phyloP scores from a whole-genome alignment of 768 basidiomycete genomes.

The Lanmaoa rubissima region DNA sequence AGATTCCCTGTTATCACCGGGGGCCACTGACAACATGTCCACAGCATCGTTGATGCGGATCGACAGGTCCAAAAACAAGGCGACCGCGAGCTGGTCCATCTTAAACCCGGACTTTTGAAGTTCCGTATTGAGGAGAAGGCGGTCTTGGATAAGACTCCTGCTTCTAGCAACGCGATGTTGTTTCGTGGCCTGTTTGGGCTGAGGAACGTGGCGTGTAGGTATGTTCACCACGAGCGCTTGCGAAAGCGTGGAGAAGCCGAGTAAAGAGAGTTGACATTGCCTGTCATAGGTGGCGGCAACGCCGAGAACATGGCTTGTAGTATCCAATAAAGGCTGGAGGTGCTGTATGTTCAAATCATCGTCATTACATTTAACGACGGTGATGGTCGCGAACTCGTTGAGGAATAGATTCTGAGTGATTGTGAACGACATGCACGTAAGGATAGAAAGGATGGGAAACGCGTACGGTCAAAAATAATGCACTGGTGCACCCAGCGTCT shows the following conservation, averaged over 20 bases:
- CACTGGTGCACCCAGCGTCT: background rate
- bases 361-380: conserved; percentile 29
- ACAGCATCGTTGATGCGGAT: conserved; percentile 36
- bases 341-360: conserved; percentile 21
- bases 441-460: background rate
- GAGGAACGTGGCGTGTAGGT: conserved; percentile 10
- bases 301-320: conserved; percentile 33
- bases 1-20: conserved; percentile 28
- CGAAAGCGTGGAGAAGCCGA: conserved; percentile 41
- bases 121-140: conserved; percentile 31
- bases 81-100: conserved; percentile 44
- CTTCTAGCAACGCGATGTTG: background rate
- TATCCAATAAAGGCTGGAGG: conserved; percentile 31
- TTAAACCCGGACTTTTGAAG: conserved; percentile 40
- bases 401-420: conserved; percentile 38
- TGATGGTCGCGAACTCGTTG: conserved; percentile 22
- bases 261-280: conserved; percentile 32
- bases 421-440: conserved; percentile 17
- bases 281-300: conserved; percentile 43
- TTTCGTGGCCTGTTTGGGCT: background rate
- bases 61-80: conserved; percentile 40
- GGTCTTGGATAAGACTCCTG: conserved; percentile 29
- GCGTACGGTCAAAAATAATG: background rate
- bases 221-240: conserved; percentile 37
- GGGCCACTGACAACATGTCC: conserved; percentile 40